phyloP scores from a whole-genome alignment of 495 filamentous ascomycete species.

The Daldinia bambusicola region DNA sequence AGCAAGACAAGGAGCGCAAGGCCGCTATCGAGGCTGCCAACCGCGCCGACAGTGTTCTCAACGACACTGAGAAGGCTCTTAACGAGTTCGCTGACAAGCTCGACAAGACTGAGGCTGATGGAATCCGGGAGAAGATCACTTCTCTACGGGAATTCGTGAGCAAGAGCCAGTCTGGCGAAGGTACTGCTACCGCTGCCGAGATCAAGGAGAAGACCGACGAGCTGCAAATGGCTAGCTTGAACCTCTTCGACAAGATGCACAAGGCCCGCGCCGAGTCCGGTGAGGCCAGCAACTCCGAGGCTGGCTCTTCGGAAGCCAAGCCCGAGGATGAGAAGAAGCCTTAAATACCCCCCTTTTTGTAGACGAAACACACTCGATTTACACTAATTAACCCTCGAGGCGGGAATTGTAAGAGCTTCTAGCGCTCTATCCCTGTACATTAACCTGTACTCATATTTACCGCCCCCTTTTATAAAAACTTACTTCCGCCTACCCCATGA shows the following conservation, averaged over 20 bases:
- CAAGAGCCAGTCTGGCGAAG: constrained; percentile 95
- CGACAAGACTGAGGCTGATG: constrained; percentile 94
- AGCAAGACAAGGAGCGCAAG: constrained; percentile 97
- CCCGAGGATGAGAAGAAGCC: constrained; percentile 76
- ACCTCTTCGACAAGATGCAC: constrained; percentile 99
- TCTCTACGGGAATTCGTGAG: constrained; percentile 87
- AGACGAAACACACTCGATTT: constrained; percentile 38
- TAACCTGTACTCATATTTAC: constrained; percentile 58
- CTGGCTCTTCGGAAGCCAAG: constrained; percentile 75
- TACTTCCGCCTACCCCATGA: background rate
- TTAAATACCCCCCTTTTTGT: constrained; percentile 47
- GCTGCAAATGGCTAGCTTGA: constrained; percentile 93
- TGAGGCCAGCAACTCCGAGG: constrained; percentile 54
- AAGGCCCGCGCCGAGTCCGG: constrained; percentile 79
- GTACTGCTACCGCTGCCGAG: constrained; percentile 82
- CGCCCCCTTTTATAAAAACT: constrained; percentile 34
- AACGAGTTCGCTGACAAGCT: constrained; percentile 96
- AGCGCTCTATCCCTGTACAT: constrained; percentile 49
- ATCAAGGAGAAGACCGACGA: constrained; percentile 99
- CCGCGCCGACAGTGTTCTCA: constrained; percentile 93
- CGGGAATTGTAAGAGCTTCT: constrained; percentile 39
- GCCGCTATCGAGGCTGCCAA: constrained; percentile 93
- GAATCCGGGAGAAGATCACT: constrained; percentile 93
- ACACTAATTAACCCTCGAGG: constrained; percentile 48
- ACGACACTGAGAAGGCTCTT: constrained; percentile 97